These are phyloP conservation scores for Avena insularis DNA, from an alignment of 176 grass and related monocot species.

Conservation along the genomic window DNA sequence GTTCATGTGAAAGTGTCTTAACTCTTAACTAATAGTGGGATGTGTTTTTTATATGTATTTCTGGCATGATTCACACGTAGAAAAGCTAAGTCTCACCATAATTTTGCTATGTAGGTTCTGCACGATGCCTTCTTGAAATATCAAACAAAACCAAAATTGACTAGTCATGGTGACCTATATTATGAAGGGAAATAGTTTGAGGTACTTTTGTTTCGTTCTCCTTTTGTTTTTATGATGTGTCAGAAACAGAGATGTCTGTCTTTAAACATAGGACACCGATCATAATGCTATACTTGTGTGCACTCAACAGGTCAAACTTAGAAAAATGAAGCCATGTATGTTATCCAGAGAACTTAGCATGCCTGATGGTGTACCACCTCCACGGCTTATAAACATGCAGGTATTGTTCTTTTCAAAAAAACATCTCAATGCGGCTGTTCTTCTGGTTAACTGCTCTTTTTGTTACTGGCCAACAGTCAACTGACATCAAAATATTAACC, in stretches of 20 bases:
- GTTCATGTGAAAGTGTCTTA: constrained; percentile 10
- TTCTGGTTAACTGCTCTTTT: not conserved
- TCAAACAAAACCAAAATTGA: constrained; percentile 95
- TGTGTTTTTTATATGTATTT: not conserved
- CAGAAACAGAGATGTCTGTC: not conserved
- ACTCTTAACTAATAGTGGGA: not conserved
- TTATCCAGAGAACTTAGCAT: constrained; percentile 90
- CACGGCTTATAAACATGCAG: constrained; percentile 99
- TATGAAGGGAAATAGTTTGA: constrained; percentile 97
- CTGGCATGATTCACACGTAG: constrained; percentile 1
- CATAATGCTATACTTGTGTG: constrained; percentile 22
- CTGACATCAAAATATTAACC: not conserved
- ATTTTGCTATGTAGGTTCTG: constrained; percentile 66
- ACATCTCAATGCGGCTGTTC: not conserved
- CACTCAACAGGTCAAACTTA: constrained; percentile 74
- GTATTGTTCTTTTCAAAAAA: constrained; percentile 39
- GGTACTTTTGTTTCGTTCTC: constrained; percentile 46
- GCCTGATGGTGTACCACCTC: constrained; percentile 91
- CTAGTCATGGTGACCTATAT: constrained; percentile 82
- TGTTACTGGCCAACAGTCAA: not conserved
- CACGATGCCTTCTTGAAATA: constrained; percentile 98
- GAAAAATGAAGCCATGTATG: constrained; percentile 95
- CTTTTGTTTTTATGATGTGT: constrained; percentile 7
- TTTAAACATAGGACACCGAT: not conserved
- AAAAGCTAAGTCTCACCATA: not conserved